Conservation (phyloP, 2,329 filamentous ascomycete species). For the Pseudogymnoascus sp. region DNA sequence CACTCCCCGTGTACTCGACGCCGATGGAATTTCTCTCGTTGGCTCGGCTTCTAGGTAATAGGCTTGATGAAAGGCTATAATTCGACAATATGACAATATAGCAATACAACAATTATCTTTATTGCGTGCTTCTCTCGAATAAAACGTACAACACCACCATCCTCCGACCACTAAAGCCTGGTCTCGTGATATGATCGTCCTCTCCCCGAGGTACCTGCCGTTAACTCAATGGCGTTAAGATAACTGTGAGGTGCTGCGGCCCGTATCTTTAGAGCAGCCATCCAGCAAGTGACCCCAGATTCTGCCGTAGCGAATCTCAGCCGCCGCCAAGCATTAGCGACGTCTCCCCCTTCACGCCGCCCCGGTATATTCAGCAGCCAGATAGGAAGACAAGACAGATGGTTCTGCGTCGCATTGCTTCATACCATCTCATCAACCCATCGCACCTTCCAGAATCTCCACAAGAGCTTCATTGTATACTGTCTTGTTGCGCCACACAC, state of each 20-base stretch:
- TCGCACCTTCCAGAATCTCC: background rate
- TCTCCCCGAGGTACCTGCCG: background rate
- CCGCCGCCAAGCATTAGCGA: conserved; percentile 6
- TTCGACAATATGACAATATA: background rate
- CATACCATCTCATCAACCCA: background rate
- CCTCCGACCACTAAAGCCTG: background rate
- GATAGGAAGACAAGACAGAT: background rate
- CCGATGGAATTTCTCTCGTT: background rate
- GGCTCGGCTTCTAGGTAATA: background rate
- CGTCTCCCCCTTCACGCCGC: background rate
- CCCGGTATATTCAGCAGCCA: background rate
- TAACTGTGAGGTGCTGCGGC: background rate
- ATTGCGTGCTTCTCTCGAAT: background rate
- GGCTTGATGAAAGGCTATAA: background rate
- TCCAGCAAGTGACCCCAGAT: background rate
- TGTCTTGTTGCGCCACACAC: background rate
- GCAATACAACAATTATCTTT: background rate
- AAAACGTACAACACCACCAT: background rate
- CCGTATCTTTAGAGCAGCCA: background rate
- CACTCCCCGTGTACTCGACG: background rate
- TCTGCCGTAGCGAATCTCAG: conserved; percentile 2
- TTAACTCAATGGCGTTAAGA: conserved; percentile 5
- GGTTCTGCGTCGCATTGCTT: background rate
- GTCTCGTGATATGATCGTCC: conserved; percentile 6
- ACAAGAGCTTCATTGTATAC: background rate